Base-by-base conservation (phyloP, 1,284 basidiomycete genomes). In the Papiliotrema nemorosa region DNA sequence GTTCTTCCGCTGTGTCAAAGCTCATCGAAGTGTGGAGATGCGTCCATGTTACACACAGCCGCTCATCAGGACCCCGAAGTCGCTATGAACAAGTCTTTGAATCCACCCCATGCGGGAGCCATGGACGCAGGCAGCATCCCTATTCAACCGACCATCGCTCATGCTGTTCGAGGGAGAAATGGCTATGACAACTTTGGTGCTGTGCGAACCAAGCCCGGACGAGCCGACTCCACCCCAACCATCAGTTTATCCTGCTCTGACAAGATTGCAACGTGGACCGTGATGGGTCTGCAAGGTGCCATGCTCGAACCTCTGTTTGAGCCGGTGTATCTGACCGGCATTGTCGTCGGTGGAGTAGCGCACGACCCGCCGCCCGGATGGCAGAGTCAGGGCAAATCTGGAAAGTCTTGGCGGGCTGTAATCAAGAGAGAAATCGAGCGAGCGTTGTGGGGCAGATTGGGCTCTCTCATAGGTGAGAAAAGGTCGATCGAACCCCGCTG, bases 191-290 rank as follows among this genome's bases (percentile, higher is more conserved):
- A 84, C 9, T 76, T 83, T 29, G 86, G 88, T 6, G 84, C 86
- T 13, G 74, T 94, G 36, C 84, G 91, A 25, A 93, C 91, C 1
- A 96, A 94, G 67, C 91, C 91, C 1, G 90, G 76, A 12, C 82
- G 91, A 47, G 84, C 87, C 0, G 91, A 94, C 67, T 85, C 88
- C 0, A 84, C 84, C 0, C 82, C 84, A 0, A 88, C 90, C 1
- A 72, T 81, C 1, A 89, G 81, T 58, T 87, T 93, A 82, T 87
- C 87, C 0, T 94, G 91, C 72, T 89, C 86, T 58, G 91, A 96
- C 73, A 96, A 96, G 73, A 85, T 96, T 38, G 88, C 88, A 0
- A 73, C 79, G 1, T 96, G 89, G 88, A 81, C 78, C 54, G 81
- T 85, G 0, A 73, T 90, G 2, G 91, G 91, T 0, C 76, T 92